Base-by-base conservation (phyloP, 208 protist genomes). In the Acanthamoeba royreba region DNA sequence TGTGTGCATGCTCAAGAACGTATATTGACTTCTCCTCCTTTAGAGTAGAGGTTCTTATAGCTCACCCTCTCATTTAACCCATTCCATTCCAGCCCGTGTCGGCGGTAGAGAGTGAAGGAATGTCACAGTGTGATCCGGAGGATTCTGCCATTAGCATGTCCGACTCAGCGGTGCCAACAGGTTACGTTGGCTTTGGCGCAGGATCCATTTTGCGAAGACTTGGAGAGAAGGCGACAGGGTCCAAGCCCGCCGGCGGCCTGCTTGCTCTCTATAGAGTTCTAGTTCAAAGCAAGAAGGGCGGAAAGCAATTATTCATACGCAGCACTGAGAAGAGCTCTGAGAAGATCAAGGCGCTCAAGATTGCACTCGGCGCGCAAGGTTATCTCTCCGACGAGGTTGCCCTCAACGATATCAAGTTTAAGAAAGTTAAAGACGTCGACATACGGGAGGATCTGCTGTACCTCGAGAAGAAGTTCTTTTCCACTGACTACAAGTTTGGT, bases 381-480 rank as follows among this genome's bases (percentile, higher is more conserved):
- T 77, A 77, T 43, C 46, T 89, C 5, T 40, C 81, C 28, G 38
- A 35, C 43, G 81, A 89, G 81, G 81, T 63, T 11, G 9, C 52
- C 25, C n/a, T 8, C 22, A 28, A 43, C 52, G 81, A 89, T 22
- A 15, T 89, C 81, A 89, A 89, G 52, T 89, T 89, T 35, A 89
- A 89, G 52, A 89, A 89, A 40, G 46, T 89, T 19, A 89, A 89
- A 40, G 81, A 89, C 52, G 17, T 89, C 28, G 81, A 89, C 38
- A 89, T 89, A 55, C 45, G 52, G 11, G 81, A 89, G 31, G 81
- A 89, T 31, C 52, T 89, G 9, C 52, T 89, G 33, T 55, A 46
- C 81, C 81, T 92, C 17, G 86, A 92, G 86, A 92, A 92, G 40
- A 92, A 92, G 43, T 92, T 92, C 86, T 55, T 92, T 42, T 66